Base-by-base conservation (phyloP, 257 asterid genomes). In the Solanum bulbocastanum region DNA sequence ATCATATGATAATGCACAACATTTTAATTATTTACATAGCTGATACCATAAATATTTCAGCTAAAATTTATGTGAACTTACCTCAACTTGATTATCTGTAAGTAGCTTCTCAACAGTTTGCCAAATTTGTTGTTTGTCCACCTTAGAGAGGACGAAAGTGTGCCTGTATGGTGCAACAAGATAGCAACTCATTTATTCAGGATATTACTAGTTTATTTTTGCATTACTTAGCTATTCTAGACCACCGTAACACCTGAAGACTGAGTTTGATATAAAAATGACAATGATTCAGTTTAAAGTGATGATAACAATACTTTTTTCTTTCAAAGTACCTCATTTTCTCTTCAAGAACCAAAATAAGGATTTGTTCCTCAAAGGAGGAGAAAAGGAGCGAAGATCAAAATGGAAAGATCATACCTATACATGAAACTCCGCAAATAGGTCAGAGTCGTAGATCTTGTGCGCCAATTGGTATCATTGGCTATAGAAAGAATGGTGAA, bases 11-110 rank as follows among this genome's bases (percentile, higher is more conserved):
- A 42, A 79, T 79, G 40, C 66, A 79, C 40, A 27, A 27, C 62
- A 79, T 79, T 44, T 18, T 27, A 44, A 79, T 44, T 46, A 49
- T 49, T 49, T 82, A 82, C 30, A 10, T 27, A 82, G 33, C 35
- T 86, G 84, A 73, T 73, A 49, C n/a, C 42, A 13, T 12, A 86
- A 44, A 71, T 86, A n/a, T 44, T 44, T 66, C 42, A 42, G 58
- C 52, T 15, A 86, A 86, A 35, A 30, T 27, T 68, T 81, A 65
- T 25, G 72, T 37, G 42, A 90, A 91, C 95, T 94, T 90, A 91
- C 99, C 98, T 97, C 99, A 37, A 97, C 92, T 92, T 97, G 99
- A 91, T 91, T 93, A 92, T 97, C 99, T 76, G 93, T 90, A 71
- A 97, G 94, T 87, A 96, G 96, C 90, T 92, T 93, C 94, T 96